Evolutionary conservation across 2,329 filamentous ascomycete genomes (phyloP).

Genomic region (Dactylellina leptospora): DNA sequence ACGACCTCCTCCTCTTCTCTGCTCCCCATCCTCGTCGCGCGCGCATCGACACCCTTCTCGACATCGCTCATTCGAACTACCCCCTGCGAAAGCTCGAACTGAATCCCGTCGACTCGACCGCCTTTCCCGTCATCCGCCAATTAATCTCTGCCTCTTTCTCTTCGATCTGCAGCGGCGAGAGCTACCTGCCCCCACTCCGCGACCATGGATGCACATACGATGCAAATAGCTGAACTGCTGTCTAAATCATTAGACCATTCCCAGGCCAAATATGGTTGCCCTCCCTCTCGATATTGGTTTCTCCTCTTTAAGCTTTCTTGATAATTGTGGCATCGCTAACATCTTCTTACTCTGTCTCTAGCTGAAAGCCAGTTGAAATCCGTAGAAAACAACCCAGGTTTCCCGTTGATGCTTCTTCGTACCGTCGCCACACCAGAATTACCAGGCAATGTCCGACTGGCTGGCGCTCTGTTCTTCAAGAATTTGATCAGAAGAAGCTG

Average conservation of each 20-base stretch:
- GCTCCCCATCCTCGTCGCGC: conserved; percentile 19
- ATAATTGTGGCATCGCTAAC: conserved; percentile 31
- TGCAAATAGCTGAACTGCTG: conserved; percentile 79
- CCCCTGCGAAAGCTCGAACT: not conserved
- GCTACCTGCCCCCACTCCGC: conserved; percentile 12
- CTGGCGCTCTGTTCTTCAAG: conserved; percentile 94
- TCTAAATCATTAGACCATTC: conserved; percentile 87
- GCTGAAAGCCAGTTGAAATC: conserved; percentile 73
- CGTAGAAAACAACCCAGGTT: conserved; percentile 82
- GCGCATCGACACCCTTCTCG: conserved; percentile 8
- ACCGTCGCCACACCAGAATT: conserved; percentile 81
- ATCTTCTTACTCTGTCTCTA: conserved; percentile 20
- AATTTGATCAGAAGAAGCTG: conserved; percentile 97
- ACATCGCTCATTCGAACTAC: conserved; percentile 12
- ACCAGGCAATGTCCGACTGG: conserved; percentile 80
- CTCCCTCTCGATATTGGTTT: too few species aligned
- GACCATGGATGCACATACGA: conserved; percentile 70
- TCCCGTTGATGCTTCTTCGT: conserved; percentile 86
- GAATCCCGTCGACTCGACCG: not conserved
- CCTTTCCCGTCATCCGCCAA: not conserved
- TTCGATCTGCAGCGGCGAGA: conserved; percentile 6
- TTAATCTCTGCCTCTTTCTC: conserved; percentile 3
- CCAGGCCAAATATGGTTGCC: conserved; percentile 86
- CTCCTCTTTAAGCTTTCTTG: too few species aligned
- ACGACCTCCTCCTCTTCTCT: not conserved